Percentiles rank a stretch among this genome's conserved stretches.
Conservation (phyloP, 768 basidiomycete genomes). For the Xerocomellus intermedius region DNA sequence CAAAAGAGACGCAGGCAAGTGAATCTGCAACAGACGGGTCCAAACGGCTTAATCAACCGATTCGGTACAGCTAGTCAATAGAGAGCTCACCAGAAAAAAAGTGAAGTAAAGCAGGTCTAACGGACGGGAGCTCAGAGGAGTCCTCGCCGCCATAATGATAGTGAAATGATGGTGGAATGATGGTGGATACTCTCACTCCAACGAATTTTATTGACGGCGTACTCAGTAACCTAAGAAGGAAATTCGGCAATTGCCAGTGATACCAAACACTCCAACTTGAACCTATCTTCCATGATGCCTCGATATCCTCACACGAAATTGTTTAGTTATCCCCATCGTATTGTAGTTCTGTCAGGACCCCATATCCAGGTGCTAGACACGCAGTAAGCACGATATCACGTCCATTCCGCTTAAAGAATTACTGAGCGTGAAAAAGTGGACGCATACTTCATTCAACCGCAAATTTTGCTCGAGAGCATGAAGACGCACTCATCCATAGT, state of each 20-base stretch:
- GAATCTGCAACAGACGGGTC: constrained; percentile 40
- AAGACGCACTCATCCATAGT: constrained; percentile 39
- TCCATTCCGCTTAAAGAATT: constrained; percentile 3
- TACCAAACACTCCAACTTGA: too few relatives aligned
- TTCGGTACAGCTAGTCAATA: neutral
- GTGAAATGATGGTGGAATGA: neutral
- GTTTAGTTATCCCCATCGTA: constrained; percentile 35
- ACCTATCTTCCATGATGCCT: constrained; percentile 37
- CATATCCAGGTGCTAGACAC: constrained; percentile 61
- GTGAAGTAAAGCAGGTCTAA: constrained; percentile 65
- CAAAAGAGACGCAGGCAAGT: constrained; percentile 65
- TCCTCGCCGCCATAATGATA: constrained; percentile 16
- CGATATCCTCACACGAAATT: constrained; percentile 51
- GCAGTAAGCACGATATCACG: constrained; percentile 39
- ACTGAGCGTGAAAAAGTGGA: constrained; percentile 46
- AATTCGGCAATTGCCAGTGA: too few relatives aligned
- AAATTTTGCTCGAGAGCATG: constrained; percentile 30
- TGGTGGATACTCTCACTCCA: neutral
- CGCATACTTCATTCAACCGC: constrained; percentile 46
- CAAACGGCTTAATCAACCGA: neutral
- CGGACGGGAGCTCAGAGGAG: constrained; percentile 54
- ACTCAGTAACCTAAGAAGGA: neutral
- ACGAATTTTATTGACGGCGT: neutral
- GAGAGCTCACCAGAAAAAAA: constrained; percentile 60
- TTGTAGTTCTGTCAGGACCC: constrained; percentile 54